Percentiles rank a stretch among this genome's conserved stretches.
Evolutionary conservation across 75 land plant genomes (phyloP).

Genomic region (Isoetes taiwanensis): DNA sequence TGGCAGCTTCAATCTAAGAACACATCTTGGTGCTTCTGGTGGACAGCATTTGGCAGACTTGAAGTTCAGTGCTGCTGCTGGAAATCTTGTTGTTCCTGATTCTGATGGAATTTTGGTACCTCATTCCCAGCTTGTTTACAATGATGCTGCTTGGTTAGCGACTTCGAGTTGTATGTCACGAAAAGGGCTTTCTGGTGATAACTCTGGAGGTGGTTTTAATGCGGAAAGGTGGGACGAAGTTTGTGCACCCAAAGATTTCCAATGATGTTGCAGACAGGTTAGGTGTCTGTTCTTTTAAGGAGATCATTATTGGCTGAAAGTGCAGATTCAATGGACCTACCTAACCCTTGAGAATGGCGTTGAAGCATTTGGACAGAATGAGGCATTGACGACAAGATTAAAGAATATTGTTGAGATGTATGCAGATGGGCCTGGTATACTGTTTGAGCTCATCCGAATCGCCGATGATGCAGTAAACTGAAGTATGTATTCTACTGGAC

Average conservation of each 20-base stretch:
- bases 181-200: too few relatives aligned
- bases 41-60: slow-evolving; percentile 78
- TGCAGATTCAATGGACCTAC: slow-evolving; percentile 89
- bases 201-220: too few relatives aligned
- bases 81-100: slow-evolving; percentile 57
- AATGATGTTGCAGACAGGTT: slow-evolving; percentile 92
- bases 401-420: slow-evolving; percentile 97
- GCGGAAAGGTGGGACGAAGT: slow-evolving; percentile 32
- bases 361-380: slow-evolving; percentile 98
- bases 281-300: slow-evolving; percentile 78
- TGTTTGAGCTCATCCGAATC: slow-evolving; percentile 89
- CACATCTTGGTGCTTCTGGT: too few relatives aligned
- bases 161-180: too few relatives aligned
- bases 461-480: slow-evolving; percentile 94
- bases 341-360: slow-evolving; percentile 79
- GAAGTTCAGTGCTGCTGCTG: slow-evolving; percentile 32
- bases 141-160: slow-evolving; percentile 99
- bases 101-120: slow-evolving; percentile 37
- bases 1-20: too few relatives aligned
- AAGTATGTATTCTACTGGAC: slow-evolving; percentile 80
- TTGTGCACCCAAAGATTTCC: slow-evolving; percentile 88
- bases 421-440: slow-evolving; percentile 91
- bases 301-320: slow-evolving; percentile 77
- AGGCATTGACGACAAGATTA: slow-evolving; percentile 79
- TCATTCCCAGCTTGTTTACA: slow-evolving; percentile 54